Conservation (phyloP, 2,329 filamentous ascomycete species). For the Thermochaetoides dissita region DNA sequence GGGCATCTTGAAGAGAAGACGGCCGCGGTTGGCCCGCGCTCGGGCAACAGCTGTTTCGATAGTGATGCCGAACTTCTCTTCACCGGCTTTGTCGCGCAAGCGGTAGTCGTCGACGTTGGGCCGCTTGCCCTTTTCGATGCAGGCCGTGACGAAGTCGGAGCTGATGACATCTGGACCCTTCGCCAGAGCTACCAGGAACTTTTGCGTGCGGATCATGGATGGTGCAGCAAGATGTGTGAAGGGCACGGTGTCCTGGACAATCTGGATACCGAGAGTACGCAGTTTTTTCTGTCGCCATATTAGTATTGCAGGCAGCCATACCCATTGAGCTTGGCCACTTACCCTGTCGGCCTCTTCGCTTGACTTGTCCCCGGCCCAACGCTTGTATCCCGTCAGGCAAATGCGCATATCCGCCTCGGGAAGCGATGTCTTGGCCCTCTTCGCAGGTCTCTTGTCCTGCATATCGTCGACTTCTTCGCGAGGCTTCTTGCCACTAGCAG, state of each 20-base stretch:
- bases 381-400: constrained; percentile 69
- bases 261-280: constrained; percentile 66
- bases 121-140: constrained; percentile 53
- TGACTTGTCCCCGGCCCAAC: constrained; percentile 60
- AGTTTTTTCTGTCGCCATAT: constrained; percentile 50
- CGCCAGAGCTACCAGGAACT: constrained; percentile 81
- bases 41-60: constrained; percentile 54
- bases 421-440: constrained; percentile 47
- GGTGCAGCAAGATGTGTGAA: constrained; percentile 85
- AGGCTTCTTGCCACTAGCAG: constrained; percentile 11
- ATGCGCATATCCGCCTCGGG: constrained; percentile 60
- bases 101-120: constrained; percentile 51
- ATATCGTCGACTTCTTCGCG: constrained; percentile 25
- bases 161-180: constrained; percentile 65
- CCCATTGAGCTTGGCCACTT: constrained; percentile 22
- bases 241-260: constrained; percentile 59
- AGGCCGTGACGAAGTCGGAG: constrained; percentile 64
- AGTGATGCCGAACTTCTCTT: constrained; percentile 56
- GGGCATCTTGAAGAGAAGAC: constrained; percentile 58
- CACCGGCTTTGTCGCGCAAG: constrained; percentile 58
- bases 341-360: constrained; percentile 73
- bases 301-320: not conserved
- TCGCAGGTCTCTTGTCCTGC: constrained; percentile 40
- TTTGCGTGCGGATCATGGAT: constrained; percentile 74
- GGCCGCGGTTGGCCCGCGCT: constrained; percentile 62